Percentiles rank a stretch among this genome's conserved stretches.
Evolutionary conservation across 2,329 filamentous ascomycete species (phyloP).

Genomic region (Rhytidhysteron rufulum): DNA sequence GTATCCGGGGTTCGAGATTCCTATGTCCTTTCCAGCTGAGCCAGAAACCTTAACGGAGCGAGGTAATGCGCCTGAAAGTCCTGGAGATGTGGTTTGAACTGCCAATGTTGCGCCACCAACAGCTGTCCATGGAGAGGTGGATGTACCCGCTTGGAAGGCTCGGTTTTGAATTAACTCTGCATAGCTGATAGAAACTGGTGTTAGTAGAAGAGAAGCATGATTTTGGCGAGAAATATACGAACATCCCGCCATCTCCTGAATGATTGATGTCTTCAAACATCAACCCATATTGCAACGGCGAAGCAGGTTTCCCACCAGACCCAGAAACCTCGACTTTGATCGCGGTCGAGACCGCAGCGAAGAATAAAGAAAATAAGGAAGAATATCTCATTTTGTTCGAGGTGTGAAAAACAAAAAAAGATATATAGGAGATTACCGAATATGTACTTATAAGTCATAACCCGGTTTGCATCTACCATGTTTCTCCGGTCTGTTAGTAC

Average conservation of each 20-base stretch:
- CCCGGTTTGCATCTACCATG: too few species aligned
- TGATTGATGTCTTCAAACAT: conserved; percentile 9
- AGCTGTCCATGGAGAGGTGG: conserved; percentile 17
- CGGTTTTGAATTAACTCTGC: neutral
- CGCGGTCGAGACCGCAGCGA: neutral
- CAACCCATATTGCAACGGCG: conserved; percentile 1
- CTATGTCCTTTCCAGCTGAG: conserved; percentile 1
- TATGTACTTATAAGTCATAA: too few species aligned
- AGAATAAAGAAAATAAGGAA: neutral
- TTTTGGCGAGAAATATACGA: neutral
- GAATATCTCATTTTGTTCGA: neutral
- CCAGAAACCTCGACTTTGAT: neutral
- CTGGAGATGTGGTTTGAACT: conserved; percentile 2
- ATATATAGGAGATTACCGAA: too few species aligned
- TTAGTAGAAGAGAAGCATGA: neutral
- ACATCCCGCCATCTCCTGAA: conserved; percentile 7
- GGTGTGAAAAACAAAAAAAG: too few species aligned
- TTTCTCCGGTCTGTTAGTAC: too few species aligned
- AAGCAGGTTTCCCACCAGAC: neutral
- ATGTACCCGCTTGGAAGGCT: neutral
- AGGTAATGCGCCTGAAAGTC: conserved; percentile 3
- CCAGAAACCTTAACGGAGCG: conserved; percentile 6
- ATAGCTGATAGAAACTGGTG: neutral
- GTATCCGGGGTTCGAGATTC: conserved; percentile 9
- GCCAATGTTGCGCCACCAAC: conserved; percentile 24